These are phyloP conservation scores for Pseudopyrenochaeta lycopersici DNA, from an alignment of 2,329 filamentous ascomycete species.

Conservation along the genomic window DNA sequence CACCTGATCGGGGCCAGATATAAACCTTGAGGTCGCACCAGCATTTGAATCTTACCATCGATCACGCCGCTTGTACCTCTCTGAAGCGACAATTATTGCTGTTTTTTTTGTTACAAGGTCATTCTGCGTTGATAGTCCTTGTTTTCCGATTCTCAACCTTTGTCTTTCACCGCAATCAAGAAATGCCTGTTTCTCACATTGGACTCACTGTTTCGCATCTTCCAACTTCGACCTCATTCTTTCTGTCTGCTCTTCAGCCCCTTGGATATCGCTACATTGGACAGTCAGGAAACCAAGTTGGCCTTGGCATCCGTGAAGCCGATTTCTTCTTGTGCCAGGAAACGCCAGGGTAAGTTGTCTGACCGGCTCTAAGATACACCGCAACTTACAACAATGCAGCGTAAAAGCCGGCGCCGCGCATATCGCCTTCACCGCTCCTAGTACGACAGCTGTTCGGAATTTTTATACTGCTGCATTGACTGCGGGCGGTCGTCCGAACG, in stretches of 20 bases:
- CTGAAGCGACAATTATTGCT: conserved; percentile 15
- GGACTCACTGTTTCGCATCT: conserved; percentile 78
- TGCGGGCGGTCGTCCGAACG: conserved; percentile 68
- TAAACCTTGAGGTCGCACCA: conserved; percentile 41
- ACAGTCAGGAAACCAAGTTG: conserved; percentile 67
- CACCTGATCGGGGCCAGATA: conserved; percentile 35
- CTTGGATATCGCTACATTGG: conserved; percentile 78
- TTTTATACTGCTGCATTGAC: conserved; percentile 77
- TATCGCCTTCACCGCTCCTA: conserved; percentile 74
- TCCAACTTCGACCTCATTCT: conserved; percentile 83
- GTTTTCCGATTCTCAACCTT: conserved; percentile 7
- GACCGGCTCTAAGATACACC: conserved; percentile 22
- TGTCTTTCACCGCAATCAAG: conserved; percentile 22
- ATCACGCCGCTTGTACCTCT: conserved; percentile 19
- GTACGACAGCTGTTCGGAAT: conserved; percentile 70
- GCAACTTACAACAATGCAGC: conserved; percentile 36
- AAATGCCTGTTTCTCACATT: conserved; percentile 70
- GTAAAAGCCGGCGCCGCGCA: conserved; percentile 64
- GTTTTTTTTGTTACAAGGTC: conserved; percentile 15
- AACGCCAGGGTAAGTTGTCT: conserved; percentile 62
- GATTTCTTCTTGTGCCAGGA: conserved; percentile 73
- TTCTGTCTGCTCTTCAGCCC: conserved; percentile 78
- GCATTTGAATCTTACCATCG: conserved; percentile 17
- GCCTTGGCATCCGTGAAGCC: conserved; percentile 66
- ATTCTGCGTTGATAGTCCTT: conserved; percentile 21